Conservation (phyloP, 1,284 basidiomycete species). For the Tremellales sp. region DNA sequence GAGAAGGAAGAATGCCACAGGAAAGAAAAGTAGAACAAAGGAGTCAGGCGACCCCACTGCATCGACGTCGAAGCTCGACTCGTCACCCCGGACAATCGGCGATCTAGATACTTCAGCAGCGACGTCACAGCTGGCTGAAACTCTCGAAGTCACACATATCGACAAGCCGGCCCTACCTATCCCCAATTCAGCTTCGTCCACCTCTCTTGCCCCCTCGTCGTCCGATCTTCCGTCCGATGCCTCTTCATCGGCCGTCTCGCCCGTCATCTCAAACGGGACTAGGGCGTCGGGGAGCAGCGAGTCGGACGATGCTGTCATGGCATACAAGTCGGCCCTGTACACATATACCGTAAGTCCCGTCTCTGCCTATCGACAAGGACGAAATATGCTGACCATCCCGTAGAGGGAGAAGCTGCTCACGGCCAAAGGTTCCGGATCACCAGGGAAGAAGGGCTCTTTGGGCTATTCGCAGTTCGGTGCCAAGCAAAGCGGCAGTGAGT, state of each 20-base stretch:
- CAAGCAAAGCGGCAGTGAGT: conserved; percentile 22
- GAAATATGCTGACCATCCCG: no score
- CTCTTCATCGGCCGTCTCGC: background rate
- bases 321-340: conserved; percentile 18
- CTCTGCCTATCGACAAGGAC: no score
- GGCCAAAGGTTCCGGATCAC: conserved; percentile 12
- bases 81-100: no score
- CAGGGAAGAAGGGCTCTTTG: conserved; percentile 7
- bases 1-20: background rate
- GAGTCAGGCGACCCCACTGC: no score
- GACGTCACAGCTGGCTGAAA: background rate
- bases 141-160: background rate
- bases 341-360: conserved; percentile 20
- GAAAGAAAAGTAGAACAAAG: no score
- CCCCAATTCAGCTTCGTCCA: background rate
- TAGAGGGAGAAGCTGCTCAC: no score
- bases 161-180: background rate
- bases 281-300: background rate
- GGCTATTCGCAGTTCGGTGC: conserved; percentile 6
- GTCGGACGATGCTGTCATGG: conserved; percentile 4
- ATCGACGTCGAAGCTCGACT: no score
- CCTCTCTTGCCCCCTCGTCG: background rate
- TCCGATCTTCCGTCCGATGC: background rate
- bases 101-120: no score
- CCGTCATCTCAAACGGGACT: background rate